Conservation (phyloP, 2,329 filamentous ascomycete genomes). For the Colletotrichum salicis region DNA sequence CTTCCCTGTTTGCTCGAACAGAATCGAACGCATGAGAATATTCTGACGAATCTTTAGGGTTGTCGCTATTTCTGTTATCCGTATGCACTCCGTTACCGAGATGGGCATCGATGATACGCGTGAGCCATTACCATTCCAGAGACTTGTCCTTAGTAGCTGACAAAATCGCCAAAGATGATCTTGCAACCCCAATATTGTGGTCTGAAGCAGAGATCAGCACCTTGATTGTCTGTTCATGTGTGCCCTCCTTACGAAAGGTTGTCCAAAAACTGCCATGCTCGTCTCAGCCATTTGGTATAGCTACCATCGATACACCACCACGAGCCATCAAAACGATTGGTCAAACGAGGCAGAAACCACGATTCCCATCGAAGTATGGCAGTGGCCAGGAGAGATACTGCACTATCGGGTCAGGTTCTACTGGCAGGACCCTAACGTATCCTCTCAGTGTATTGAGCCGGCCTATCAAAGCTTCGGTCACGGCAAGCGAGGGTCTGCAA, state of each 20-base stretch:
- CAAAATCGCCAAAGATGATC: slow-evolving; percentile 36
- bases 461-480: not conserved
- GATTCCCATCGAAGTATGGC: not conserved
- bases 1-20: not conserved
- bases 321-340: slow-evolving; percentile 10
- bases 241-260: slow-evolving; percentile 44
- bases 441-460: slow-evolving; percentile 4
- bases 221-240: slow-evolving; percentile 45
- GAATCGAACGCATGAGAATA: too few species aligned
- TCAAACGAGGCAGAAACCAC: not conserved
- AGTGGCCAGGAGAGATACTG: not conserved
- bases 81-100: slow-evolving; percentile 38
- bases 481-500: not conserved
- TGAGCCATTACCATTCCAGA: slow-evolving; percentile 20
- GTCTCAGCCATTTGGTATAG: slow-evolving; percentile 41
- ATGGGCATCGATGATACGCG: slow-evolving; percentile 40
- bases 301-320: slow-evolving; percentile 5
- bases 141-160: not conserved
- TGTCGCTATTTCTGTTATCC: slow-evolving; percentile 40
- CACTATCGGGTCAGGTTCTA: not conserved
- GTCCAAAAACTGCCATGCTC: slow-evolving; percentile 41
- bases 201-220: slow-evolving; percentile 43
- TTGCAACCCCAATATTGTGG: slow-evolving; percentile 43
- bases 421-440: not conserved
- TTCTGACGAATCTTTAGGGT: slow-evolving; percentile 27